These are phyloP conservation scores for Leersia perrieri DNA, from an alignment of 176 grass and related monocot species.

Conservation along the genomic window DNA sequence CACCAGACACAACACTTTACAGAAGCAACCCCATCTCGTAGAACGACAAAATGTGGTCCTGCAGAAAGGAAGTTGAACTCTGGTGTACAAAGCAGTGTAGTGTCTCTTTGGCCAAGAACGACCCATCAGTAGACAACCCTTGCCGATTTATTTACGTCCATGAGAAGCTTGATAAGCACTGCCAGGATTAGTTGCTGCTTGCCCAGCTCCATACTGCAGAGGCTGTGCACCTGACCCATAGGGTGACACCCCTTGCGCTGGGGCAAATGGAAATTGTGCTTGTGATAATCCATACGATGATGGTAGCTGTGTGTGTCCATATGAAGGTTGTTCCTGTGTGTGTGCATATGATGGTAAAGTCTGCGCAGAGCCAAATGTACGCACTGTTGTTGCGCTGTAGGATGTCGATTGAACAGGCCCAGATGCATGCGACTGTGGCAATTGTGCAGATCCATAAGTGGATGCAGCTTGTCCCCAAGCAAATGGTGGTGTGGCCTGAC, in stretches of 20 bases:
- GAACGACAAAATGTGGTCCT: background rate
- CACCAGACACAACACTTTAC: background rate
- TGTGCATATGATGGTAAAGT: constrained; percentile 55
- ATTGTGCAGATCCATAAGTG: constrained; percentile 48
- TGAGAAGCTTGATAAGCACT: constrained; percentile 48
- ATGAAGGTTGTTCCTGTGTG: constrained; percentile 40
- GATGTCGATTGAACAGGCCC: constrained; percentile 27
- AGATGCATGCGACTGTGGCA: constrained; percentile 33
- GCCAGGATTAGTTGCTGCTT: constrained; percentile 39
- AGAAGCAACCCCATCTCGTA: constrained; percentile 13
- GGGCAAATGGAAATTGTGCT: constrained; percentile 37
- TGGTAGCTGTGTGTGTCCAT: constrained; percentile 54
- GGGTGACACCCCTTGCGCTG: constrained; percentile 40
- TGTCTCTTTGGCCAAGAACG: constrained; percentile 17
- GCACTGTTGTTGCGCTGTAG: constrained; percentile 23
- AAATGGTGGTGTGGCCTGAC: constrained; percentile 34
- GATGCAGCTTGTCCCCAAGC: constrained; percentile 53
- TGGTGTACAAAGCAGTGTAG: background rate
- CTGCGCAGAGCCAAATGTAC: constrained; percentile 46
- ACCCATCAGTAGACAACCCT: background rate
- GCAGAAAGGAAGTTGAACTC: constrained; percentile 11
- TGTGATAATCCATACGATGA: constrained; percentile 54
- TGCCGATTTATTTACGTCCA: constrained; percentile 35
- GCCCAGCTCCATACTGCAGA: constrained; percentile 51
- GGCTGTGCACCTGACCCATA: constrained; percentile 48